A percentile compares a stretch with the other conserved stretches of the same genome.
Conservation (phyloP, 2,329 filamentous ascomycete species). For the Cercospora sp. region DNA sequence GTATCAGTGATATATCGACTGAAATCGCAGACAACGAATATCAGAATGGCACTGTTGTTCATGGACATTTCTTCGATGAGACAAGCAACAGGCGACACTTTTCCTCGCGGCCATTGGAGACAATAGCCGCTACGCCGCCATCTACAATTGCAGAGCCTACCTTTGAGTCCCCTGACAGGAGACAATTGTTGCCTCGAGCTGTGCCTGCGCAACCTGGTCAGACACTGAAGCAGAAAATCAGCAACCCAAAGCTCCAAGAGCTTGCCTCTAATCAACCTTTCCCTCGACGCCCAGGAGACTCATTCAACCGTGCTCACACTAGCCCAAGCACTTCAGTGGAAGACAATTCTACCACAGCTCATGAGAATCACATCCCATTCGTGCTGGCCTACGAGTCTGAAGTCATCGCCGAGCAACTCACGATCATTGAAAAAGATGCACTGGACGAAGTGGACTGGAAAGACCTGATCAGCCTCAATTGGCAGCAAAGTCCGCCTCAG, state of each 20-base stretch:
- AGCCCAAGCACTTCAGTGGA: not conserved
- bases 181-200: slow-evolving; percentile 18
- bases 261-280: slow-evolving; percentile 28
- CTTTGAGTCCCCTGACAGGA: slow-evolving; percentile 29
- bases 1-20: slow-evolving; percentile 57
- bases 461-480: slow-evolving; percentile 78
- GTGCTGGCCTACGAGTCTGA: slow-evolving; percentile 79
- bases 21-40: slow-evolving; percentile 52
- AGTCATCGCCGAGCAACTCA: slow-evolving; percentile 77
- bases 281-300: slow-evolving; percentile 18
- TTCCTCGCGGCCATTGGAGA: slow-evolving; percentile 19
- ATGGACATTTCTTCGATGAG: slow-evolving; percentile 54
- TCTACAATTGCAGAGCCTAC: slow-evolving; percentile 39
- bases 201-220: slow-evolving; percentile 20
- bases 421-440: slow-evolving; percentile 81
- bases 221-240: slow-evolving; percentile 28
- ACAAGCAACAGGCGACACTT: slow-evolving; percentile 36
- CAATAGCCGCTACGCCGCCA: slow-evolving; percentile 39
- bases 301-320: slow-evolving; percentile 10
- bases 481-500: slow-evolving; percentile 62
- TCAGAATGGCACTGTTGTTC: slow-evolving; percentile 41
- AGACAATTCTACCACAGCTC: not conserved
- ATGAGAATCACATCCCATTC: slow-evolving; percentile 67
- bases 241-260: slow-evolving; percentile 25
- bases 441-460: slow-evolving; percentile 87